Base-by-base conservation (phyloP, 2,329 filamentous ascomycete species). In the Diplodia intermedia region DNA sequence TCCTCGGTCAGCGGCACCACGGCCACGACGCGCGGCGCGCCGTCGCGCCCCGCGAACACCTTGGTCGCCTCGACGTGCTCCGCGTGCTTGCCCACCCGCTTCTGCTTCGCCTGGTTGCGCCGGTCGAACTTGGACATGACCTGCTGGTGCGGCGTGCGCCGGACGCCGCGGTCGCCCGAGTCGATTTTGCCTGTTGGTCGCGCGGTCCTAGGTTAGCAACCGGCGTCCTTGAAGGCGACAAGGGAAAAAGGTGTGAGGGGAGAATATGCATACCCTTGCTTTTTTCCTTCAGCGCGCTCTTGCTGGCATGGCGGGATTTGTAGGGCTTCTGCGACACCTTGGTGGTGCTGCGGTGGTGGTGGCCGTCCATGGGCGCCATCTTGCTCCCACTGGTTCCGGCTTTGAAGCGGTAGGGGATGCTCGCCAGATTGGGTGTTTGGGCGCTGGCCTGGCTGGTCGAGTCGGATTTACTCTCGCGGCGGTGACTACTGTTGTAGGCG, bases 71-170 rank as follows among this genome's bases (percentile, higher is more conserved):
- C 90, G 57, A 91, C 85, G 76, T 95, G 91, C 74, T 95, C 93
- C 76, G 89, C 89, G 76, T 93, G 89, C 81, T 98, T 97, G 73
- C 89, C 85, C 70, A 91, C 83, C 75, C 94, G 91, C 79, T 90
- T 89, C 84, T 99, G 95, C 80, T 94, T 94, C 73, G 93, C 92
- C 83, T 97, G 93, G 80, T 99, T 98, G 74, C 93, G 90, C 69
- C 95, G 91, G 80, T 97, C 93, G 79, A 99, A 87, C 82, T 98
- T 99, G 69, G 93, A 97, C 92, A 97, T 94, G 82, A 97, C 88
- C 82, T 97, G 93, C 79, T 99, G 95, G 79, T 97, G 93, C 67
- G 92, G 92, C 18, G 94, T 97, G 80, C 92, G 96, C 76, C 94
- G 89, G 74, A 85, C 84, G 70, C 90, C 90, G 74, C 86, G 88